phyloP scores from a whole-genome alignment of 208 protist species.

The Acanthamoeba healyi region DNA sequence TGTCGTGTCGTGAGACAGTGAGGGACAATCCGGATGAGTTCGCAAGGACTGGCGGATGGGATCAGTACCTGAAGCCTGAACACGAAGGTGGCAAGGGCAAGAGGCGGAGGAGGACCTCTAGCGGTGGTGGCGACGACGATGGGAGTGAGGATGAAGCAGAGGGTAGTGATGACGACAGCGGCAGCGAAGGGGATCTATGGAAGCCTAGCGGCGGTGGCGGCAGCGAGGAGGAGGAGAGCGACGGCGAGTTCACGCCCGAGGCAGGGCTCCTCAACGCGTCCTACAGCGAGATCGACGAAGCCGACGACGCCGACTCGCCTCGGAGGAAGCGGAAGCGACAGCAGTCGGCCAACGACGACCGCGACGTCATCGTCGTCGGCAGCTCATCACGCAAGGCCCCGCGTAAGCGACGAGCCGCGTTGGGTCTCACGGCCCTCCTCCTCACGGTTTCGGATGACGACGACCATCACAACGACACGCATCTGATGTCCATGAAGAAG shows the following conservation, averaged over 20 bases:
- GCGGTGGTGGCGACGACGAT: background rate
- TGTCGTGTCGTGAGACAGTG: background rate
- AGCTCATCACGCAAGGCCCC: background rate
- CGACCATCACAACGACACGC: background rate
- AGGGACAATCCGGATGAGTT: slow-evolving; percentile 9
- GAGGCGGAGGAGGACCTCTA: background rate
- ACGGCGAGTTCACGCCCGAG: slow-evolving; percentile 43
- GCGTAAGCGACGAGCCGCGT: background rate
- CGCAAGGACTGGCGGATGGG: slow-evolving; percentile 1
- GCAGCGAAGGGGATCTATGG: background rate
- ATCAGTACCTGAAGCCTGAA: slow-evolving; percentile 7
- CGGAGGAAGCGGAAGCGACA: background rate
- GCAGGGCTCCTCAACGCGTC: background rate
- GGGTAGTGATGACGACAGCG: background rate
- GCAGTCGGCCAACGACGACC: too few species aligned
- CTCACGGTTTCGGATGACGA: background rate
- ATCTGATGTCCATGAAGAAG: background rate
- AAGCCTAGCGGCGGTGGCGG: background rate
- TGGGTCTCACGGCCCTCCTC: background rate
- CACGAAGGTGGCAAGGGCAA: background rate
- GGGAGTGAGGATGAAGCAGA: background rate
- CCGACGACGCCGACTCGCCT: slow-evolving; percentile 15
- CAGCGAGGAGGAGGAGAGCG: background rate
- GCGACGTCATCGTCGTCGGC: background rate
- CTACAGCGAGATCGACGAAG: slow-evolving; percentile 63